phyloP scores from a whole-genome alignment of 192 early-diverging fungal genomes.

The Thamnidium elegans region DNA sequence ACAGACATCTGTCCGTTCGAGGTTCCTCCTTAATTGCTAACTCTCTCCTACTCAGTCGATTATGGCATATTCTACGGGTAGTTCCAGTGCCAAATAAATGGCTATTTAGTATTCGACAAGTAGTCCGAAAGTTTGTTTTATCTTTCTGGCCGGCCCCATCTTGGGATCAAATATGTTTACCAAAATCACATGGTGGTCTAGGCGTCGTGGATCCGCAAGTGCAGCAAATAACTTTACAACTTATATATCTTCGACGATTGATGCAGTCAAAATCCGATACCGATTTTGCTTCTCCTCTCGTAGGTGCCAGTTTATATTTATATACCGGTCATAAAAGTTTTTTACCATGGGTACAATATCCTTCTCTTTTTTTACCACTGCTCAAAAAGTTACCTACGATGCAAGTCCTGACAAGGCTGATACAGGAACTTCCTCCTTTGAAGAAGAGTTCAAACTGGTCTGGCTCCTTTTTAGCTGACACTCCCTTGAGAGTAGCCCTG shows the following conservation, averaged over 20 bases:
- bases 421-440: too few species aligned
- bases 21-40: not conserved
- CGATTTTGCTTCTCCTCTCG: not conserved
- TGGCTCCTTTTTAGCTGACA: too few species aligned
- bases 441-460: too few species aligned
- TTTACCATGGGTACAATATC: too few species aligned
- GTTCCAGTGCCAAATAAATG: not conserved
- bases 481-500: too few species aligned
- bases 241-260: not conserved
- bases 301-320: not conserved
- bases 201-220: not conserved
- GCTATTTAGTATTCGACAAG: not conserved
- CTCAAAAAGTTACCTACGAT: too few species aligned
- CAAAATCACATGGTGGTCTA: not conserved
- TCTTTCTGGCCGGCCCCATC: not conserved
- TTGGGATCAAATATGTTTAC: not conserved
- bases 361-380: too few species aligned
- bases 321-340: not conserved
- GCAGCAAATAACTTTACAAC: not conserved
- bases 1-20: not conserved
- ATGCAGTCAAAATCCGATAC: not conserved
- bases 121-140: not conserved
- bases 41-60: not conserved
- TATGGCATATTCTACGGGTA: conserved; percentile 1
- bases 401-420: too few species aligned